phyloP scores from a whole-genome alignment of 2,329 filamentous ascomycete genomes.

The Metarhizium guizhouense region DNA sequence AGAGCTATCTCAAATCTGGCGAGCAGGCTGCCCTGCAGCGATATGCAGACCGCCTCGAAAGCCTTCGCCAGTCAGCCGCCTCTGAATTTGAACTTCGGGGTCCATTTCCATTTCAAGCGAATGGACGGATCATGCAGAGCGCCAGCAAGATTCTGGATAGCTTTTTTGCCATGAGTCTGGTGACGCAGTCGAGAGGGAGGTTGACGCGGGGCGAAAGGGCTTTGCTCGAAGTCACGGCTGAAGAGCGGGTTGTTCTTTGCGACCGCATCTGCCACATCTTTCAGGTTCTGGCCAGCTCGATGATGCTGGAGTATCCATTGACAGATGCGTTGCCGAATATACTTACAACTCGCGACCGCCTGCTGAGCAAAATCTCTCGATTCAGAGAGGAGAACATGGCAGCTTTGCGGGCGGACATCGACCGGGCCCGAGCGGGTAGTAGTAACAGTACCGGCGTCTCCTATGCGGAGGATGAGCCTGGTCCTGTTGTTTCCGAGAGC shows the following conservation, averaged over 20 bases:
- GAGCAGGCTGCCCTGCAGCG: constrained; percentile 77
- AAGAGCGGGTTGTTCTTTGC: constrained; percentile 71
- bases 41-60: constrained; percentile 61
- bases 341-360: constrained; percentile 62
- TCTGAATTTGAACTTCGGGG: constrained; percentile 77
- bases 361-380: constrained; percentile 75
- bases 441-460: background rate
- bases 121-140: constrained; percentile 60
- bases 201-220: constrained; percentile 69
- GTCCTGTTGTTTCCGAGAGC: constrained; percentile 45
- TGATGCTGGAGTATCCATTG: constrained; percentile 83
- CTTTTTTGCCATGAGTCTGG: constrained; percentile 87
- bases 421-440: background rate
- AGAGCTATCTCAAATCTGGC: constrained; percentile 69
- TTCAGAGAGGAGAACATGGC: constrained; percentile 56
- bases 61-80: constrained; percentile 56
- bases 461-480: background rate
- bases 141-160: constrained; percentile 76
- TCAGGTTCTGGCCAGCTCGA: constrained; percentile 71
- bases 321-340: constrained; percentile 76
- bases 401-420: background rate
- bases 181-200: constrained; percentile 68
- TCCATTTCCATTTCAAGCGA: constrained; percentile 65
- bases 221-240: constrained; percentile 63
- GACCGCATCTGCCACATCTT: constrained; percentile 78